These are phyloP conservation scores for Epichloe sp. DNA, from an alignment of 2,329 filamentous ascomycete species.

Conservation along the genomic window DNA sequence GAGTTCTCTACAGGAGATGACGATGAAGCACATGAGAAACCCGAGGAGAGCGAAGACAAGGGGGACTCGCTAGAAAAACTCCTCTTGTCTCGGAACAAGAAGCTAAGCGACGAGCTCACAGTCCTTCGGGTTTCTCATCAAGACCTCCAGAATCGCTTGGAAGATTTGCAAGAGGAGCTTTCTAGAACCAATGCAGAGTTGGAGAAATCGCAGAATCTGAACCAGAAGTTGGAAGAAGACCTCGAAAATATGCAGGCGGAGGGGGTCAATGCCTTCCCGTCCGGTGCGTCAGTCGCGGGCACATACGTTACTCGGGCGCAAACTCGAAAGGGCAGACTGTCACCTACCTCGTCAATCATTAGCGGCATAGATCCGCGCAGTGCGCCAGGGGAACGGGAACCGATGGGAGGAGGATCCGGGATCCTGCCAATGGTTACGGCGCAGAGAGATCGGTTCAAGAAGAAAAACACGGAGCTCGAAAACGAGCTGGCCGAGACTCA, in stretches of 20 bases:
- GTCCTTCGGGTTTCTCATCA: constrained; percentile 88
- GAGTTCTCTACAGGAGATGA: constrained; percentile 90
- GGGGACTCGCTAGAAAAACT: constrained; percentile 83
- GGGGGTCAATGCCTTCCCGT: constrained; percentile 70
- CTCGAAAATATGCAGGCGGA: constrained; percentile 78
- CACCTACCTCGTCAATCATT: constrained; percentile 95
- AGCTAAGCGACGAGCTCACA: constrained; percentile 85
- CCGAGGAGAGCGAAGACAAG: constrained; percentile 28
- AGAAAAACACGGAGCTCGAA: constrained; percentile 84
- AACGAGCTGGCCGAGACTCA: constrained; percentile 78
- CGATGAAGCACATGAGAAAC: constrained; percentile 42
- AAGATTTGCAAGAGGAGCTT: constrained; percentile 71
- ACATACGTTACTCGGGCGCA: constrained; percentile 61
- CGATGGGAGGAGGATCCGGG: constrained; percentile 63
- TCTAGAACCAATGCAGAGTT: constrained; percentile 74
- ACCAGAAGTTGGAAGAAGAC: constrained; percentile 83
- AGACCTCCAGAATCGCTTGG: constrained; percentile 70
- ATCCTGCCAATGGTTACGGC: constrained; percentile 98
- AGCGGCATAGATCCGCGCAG: constrained; percentile 75
- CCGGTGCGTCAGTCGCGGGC: constrained; percentile 82
- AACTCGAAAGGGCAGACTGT: constrained; percentile 57
- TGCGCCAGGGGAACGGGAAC: constrained; percentile 37
- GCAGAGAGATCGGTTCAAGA: constrained; percentile 95
- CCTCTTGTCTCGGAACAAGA: constrained; percentile 87
- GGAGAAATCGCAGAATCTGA: constrained; percentile 71